A percentile compares a stretch with the other conserved stretches of the same genome.
Conservation (phyloP, 1,284 basidiomycete species). For the Cutaneotrichosporon curvatum region DNA sequence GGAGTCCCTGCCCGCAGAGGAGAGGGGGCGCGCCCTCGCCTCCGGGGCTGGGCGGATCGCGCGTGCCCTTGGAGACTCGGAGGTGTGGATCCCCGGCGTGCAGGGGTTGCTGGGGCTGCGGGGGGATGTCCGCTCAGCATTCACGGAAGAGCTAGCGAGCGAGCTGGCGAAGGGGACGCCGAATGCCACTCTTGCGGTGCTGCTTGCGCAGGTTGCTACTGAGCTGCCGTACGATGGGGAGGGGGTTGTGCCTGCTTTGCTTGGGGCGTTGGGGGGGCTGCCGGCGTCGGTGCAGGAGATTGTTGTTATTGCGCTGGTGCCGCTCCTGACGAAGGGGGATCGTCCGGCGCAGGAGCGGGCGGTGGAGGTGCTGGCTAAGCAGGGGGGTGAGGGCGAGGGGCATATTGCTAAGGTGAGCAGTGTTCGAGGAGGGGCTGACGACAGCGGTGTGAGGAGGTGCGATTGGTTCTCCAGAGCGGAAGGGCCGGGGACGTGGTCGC, state of each 20-base stretch:
- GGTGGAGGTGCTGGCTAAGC: not conserved
- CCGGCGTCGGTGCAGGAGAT: slow-evolving; percentile 25
- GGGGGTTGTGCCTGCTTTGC: slow-evolving; percentile 1
- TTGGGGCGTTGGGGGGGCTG: not conserved
- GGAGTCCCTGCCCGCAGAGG: not conserved
- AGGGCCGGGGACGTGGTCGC: slow-evolving; percentile 6
- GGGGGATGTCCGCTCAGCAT: not conserved
- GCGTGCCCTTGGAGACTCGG: slow-evolving; percentile 3
- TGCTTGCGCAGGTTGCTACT: slow-evolving; percentile 15
- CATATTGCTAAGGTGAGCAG: not conserved
- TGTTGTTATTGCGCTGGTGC: slow-evolving; percentile 19
- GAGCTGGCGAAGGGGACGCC: not conserved
- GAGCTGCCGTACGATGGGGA: slow-evolving; percentile 2
- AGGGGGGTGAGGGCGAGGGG: not conserved
- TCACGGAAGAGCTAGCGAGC: not conserved
- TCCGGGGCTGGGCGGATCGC: slow-evolving; percentile 9
- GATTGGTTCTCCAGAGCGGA: slow-evolving; percentile 13
- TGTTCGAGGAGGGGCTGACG: not conserved
- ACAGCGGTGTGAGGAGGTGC: slow-evolving; percentile 16
- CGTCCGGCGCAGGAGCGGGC: not conserved
- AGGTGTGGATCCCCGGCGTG: slow-evolving; percentile 23
- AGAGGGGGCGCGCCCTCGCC: slow-evolving; percentile 6
- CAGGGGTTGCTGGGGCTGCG: slow-evolving; percentile 1
- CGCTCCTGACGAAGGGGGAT: slow-evolving; percentile 9
- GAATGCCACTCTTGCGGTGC: slow-evolving; percentile 12